A percentile compares a stretch with the other conserved stretches of the same genome.
phyloP scores from a whole-genome alignment of 2,329 filamentous ascomycete genomes.

The Fusarium torreyae region DNA sequence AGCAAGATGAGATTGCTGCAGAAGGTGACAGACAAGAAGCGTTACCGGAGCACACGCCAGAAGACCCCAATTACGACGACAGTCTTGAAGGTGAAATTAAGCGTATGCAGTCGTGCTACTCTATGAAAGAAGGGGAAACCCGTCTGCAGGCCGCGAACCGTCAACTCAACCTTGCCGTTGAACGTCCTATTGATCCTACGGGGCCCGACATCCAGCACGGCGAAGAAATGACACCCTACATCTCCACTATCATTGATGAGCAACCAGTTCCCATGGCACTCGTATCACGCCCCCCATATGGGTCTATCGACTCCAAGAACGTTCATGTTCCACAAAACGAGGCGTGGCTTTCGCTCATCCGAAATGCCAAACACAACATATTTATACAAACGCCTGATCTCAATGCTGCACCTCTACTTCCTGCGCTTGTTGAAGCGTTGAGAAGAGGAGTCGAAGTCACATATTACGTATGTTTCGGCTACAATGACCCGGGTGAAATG shows the following conservation, averaged over 20 bases:
- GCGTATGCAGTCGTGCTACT: slow-evolving; percentile 72
- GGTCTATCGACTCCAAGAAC: slow-evolving; percentile 72
- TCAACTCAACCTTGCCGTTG: slow-evolving; percentile 75
- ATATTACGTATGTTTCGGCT: slow-evolving; percentile 82
- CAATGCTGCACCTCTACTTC: slow-evolving; percentile 78
- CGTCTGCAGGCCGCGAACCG: slow-evolving; percentile 72
- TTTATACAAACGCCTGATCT: slow-evolving; percentile 86
- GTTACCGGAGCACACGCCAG: slow-evolving; percentile 70
- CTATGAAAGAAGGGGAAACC: slow-evolving; percentile 65
- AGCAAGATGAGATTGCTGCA: background rate
- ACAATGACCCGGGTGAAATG: slow-evolving; percentile 84
- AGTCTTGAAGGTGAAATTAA: slow-evolving; percentile 73
- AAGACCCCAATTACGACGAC: slow-evolving; percentile 75
- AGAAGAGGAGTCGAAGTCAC: slow-evolving; percentile 77
- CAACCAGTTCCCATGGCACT: slow-evolving; percentile 79
- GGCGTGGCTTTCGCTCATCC: slow-evolving; percentile 78
- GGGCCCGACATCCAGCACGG: slow-evolving; percentile 68
- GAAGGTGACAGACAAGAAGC: background rate
- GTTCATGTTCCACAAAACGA: slow-evolving; percentile 81
- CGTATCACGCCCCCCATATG: slow-evolving; percentile 78
- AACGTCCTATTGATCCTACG: slow-evolving; percentile 64
- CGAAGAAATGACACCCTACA: slow-evolving; percentile 77
- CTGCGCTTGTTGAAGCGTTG: slow-evolving; percentile 75
- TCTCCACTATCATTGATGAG: slow-evolving; percentile 56
- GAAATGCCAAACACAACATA: slow-evolving; percentile 73